A percentile compares a stretch with the other conserved stretches of the same genome.
phyloP scores from a whole-genome alignment of 257 asterid genomes.

The Eucommia ulmoides region DNA sequence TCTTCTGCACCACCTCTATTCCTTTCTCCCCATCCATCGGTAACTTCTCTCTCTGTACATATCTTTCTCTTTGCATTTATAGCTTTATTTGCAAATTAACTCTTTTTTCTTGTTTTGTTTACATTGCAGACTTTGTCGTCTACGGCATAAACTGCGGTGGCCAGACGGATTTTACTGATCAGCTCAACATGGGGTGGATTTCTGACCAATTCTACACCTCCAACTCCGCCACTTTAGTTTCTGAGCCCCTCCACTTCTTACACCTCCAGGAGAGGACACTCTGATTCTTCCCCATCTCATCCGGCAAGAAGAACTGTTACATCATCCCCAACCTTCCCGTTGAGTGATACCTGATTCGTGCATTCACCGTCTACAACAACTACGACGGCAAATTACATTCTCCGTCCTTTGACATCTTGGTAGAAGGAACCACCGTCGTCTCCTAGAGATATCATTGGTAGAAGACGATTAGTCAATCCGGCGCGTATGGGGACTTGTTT shows the following conservation, averaged over 20 bases:
- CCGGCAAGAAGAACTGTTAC: no score
- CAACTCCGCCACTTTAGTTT: conserved; percentile 57
- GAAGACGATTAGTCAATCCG: conserved; percentile 43
- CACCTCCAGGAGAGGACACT: conserved; percentile 81
- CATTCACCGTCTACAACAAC: conserved; percentile 77
- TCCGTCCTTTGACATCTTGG: conserved; percentile 86
- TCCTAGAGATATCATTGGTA: conserved; percentile 91
- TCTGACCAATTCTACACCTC: conserved; percentile 79
- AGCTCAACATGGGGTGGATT: conserved; percentile 55
- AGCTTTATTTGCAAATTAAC: background rate
- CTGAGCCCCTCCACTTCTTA: conserved; percentile 73
- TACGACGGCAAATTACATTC: conserved; percentile 68
- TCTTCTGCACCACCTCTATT: conserved; percentile 9
- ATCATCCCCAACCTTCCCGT: conserved; percentile 29
- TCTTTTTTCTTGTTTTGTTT: background rate
- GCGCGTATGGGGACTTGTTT: conserved; percentile 85
- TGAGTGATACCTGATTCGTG: conserved; percentile 42
- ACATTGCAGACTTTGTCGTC: conserved; percentile 39
- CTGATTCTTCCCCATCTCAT: conserved; percentile 69
- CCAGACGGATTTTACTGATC: conserved; percentile 51
- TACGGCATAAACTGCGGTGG: conserved; percentile 81
- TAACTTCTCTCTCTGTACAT: no score
- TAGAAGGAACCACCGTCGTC: conserved; percentile 69
- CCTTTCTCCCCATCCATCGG: conserved; percentile 25
- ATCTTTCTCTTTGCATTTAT: background rate